Evolutionary conservation across 108 stramenopile species (phyloP).

Genomic region (Nannochloropsis oceanica): DNA sequence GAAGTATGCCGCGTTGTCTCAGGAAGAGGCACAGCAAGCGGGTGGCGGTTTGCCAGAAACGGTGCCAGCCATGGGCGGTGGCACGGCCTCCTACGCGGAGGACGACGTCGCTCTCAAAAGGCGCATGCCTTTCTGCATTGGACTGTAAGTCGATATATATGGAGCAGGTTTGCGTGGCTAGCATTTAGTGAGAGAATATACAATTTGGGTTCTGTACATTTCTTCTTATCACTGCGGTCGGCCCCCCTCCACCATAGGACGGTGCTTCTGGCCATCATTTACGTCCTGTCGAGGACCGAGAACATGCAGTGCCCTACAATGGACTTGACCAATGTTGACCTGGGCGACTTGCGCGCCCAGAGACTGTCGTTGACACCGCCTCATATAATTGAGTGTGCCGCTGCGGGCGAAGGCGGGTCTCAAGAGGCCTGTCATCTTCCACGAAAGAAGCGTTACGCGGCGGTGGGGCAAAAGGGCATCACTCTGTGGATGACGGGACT

Average conservation of each 20-base stretch:
- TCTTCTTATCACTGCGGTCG: too few relatives aligned
- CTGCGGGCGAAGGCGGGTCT: constrained; percentile 64
- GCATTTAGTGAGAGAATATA: too few relatives aligned
- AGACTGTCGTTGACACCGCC: constrained; percentile 71
- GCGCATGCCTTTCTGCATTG: constrained; percentile 38
- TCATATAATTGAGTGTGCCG: constrained; percentile 89
- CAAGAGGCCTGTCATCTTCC: constrained; percentile 89
- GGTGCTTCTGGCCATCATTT: constrained; percentile 31
- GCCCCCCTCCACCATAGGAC: background rate
- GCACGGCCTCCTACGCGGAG: background rate
- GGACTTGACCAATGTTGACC: constrained; percentile 38
- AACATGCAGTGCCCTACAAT: background rate
- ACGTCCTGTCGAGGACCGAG: constrained; percentile 22
- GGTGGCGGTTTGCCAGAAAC: background rate
- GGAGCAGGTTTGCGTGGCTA: too few relatives aligned
- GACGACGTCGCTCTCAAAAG: constrained; percentile 6
- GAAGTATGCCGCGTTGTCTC: background rate
- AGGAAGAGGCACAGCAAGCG: background rate
- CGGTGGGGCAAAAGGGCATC: constrained; percentile 77
- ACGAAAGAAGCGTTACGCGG: constrained; percentile 57
- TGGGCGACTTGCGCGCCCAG: constrained; percentile 55
- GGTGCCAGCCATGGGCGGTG: background rate
- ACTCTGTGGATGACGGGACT: constrained; percentile 99
- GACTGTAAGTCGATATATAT: background rate
- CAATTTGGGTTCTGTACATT: too few relatives aligned